Conservation (phyloP, 257 asterid genomes). For the Henckelia pumila region DNA sequence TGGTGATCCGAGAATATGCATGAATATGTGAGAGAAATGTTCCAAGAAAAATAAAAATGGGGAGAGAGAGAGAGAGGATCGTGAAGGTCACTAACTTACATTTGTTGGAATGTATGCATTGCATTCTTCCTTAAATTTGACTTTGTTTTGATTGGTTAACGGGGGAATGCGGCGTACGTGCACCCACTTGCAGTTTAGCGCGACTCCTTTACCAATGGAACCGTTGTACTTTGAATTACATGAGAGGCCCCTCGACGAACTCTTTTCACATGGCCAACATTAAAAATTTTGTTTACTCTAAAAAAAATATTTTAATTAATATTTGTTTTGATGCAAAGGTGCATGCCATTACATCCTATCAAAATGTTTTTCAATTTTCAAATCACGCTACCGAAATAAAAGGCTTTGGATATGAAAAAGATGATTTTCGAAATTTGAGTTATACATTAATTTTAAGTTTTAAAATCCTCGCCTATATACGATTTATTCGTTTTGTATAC, state of each 20-base stretch:
- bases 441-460: too few relatives aligned
- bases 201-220: slow-evolving; percentile 12
- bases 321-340: too few relatives aligned
- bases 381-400: too few relatives aligned
- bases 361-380: too few relatives aligned
- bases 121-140: slow-evolving; percentile 19
- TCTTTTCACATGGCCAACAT: slow-evolving; percentile 28
- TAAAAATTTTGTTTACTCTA: background rate
- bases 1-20: slow-evolving; percentile 71
- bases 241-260: slow-evolving; percentile 4
- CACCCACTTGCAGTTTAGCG: slow-evolving; percentile 26
- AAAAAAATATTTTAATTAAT: too few relatives aligned
- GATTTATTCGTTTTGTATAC: too few relatives aligned
- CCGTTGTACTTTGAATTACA: slow-evolving; percentile 21
- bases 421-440: background rate
- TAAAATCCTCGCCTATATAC: too few relatives aligned
- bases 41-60: slow-evolving; percentile 5
- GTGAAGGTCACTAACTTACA: slow-evolving; percentile 48
- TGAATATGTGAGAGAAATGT: slow-evolving; percentile 28
- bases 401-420: too few relatives aligned
- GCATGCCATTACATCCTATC: background rate
- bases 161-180: slow-evolving; percentile 27
- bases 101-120: slow-evolving; percentile 14
- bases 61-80: slow-evolving; percentile 35
- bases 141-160: slow-evolving; percentile 29